A percentile compares a stretch with the other conserved stretches of the same genome.
Conservation (phyloP, 352 stramenopile species). For the Plasmopara halstedii region DNA sequence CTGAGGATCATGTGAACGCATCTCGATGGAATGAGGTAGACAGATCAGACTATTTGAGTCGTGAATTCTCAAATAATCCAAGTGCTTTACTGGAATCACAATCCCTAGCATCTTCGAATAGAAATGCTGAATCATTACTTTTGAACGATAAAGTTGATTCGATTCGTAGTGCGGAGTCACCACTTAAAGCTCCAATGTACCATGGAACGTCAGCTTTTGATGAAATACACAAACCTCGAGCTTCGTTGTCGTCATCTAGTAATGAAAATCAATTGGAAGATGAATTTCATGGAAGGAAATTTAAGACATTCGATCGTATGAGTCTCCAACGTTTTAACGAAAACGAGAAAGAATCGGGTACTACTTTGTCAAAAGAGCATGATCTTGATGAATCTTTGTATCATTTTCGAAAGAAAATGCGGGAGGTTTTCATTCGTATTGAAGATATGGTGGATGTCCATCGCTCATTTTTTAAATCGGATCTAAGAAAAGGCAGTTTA, state of each 20-base stretch:
- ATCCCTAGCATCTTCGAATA: neutral
- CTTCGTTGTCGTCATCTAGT: too few relatives aligned
- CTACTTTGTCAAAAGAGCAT: too few relatives aligned
- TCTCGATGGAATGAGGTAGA: neutral
- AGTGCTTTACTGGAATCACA: neutral
- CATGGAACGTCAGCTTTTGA: neutral
- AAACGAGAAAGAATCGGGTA: too few relatives aligned
- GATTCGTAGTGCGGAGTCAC: slow-evolving; percentile 7
- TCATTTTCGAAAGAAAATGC: slow-evolving; percentile 53
- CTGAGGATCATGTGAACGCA: neutral
- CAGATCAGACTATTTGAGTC: neutral
- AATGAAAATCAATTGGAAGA: too few relatives aligned
- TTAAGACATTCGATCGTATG: too few relatives aligned
- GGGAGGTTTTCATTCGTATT: slow-evolving; percentile 40
- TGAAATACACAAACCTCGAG: too few relatives aligned
- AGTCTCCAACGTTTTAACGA: too few relatives aligned
- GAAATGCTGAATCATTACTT: neutral
- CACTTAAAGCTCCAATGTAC: neutral
- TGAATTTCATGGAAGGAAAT: too few relatives aligned
- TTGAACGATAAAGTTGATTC: slow-evolving; percentile 7
- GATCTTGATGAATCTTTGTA: slow-evolving; percentile 53
- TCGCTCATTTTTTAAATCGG: slow-evolving; percentile 48
- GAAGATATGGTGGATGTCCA: slow-evolving; percentile 65
- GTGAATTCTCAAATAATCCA: neutral
- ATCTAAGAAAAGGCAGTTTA: slow-evolving; percentile 33